Evolutionary conservation across 441 rosid genomes (phyloP).

Genomic region (Jatropha podagrica): DNA sequence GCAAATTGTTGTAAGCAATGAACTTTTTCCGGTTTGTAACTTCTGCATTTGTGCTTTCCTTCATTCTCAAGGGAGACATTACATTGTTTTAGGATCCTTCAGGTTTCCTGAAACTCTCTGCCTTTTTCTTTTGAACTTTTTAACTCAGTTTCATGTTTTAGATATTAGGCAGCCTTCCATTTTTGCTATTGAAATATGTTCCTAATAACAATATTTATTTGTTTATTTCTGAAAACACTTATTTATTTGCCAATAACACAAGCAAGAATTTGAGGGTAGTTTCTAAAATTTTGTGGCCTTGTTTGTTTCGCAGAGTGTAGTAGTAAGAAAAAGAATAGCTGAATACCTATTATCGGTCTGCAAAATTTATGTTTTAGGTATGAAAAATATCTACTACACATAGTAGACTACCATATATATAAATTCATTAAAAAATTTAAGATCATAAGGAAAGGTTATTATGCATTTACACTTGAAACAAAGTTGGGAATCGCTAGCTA

Average conservation of each 20-base stretch:
- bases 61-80: not conserved
- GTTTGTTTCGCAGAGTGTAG: no score
- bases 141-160: not conserved
- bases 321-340: no score
- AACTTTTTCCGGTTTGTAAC: not conserved
- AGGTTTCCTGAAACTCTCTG: not conserved
- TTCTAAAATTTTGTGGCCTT: not conserved
- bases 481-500: no score
- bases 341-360: no score
- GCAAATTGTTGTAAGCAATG: not conserved
- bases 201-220: not conserved
- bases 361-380: no score
- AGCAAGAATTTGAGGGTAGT: not conserved
- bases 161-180: conserved; percentile 3
- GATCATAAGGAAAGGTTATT: no score
- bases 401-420: no score
- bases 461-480: no score
- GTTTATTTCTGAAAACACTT: not conserved
- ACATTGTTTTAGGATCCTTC: not conserved
- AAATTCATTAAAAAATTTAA: no score
- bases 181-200: not conserved
- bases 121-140: not conserved
- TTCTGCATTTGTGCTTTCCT: conserved; percentile 11
- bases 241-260: not conserved
- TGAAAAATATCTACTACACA: no score